Evolutionary conservation across 2,329 filamentous ascomycete genomes (phyloP).

Genomic region (Colletotrichum gigasporum): DNA sequence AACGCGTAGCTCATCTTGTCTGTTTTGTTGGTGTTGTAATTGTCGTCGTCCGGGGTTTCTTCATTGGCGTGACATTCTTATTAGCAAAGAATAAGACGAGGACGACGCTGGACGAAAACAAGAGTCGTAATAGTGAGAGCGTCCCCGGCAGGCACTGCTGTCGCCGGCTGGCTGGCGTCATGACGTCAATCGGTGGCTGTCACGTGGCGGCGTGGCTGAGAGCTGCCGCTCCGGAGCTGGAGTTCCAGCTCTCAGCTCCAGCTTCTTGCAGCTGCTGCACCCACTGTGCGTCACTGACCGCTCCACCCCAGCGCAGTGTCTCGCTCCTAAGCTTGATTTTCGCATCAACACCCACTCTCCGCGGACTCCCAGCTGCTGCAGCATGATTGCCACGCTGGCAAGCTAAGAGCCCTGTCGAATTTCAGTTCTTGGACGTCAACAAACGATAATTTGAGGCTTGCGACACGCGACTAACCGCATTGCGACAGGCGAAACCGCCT

Average conservation of each 20-base stretch:
- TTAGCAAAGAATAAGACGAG: not conserved
- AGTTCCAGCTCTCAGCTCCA: constrained; percentile 1
- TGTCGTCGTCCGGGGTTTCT: not conserved
- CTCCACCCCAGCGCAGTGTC: constrained; percentile 6
- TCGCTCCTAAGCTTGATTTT: not conserved
- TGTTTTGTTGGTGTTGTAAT: not conserved
- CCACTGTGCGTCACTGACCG: not conserved
- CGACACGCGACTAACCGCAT: not conserved
- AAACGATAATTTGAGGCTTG: not conserved
- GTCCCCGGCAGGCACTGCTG: not conserved
- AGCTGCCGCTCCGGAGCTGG: not conserved
- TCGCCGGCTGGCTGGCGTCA: not conserved
- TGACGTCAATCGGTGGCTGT: constrained; percentile 21
- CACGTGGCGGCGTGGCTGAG: constrained; percentile 12
- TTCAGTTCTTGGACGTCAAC: constrained; percentile 5
- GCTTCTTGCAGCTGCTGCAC: not conserved
- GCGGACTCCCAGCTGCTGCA: not conserved
- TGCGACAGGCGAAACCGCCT: not conserved
- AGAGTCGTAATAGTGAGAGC: not conserved
- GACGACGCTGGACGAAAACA: not conserved
- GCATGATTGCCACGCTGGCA: too few species aligned
- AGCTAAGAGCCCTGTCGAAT: too few species aligned
- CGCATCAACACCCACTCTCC: constrained; percentile 8
- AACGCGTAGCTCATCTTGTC: constrained; percentile 34
- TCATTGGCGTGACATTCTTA: not conserved